Base-by-base conservation (phyloP, 257 asterid species). In the Eucommia ulmoides region DNA sequence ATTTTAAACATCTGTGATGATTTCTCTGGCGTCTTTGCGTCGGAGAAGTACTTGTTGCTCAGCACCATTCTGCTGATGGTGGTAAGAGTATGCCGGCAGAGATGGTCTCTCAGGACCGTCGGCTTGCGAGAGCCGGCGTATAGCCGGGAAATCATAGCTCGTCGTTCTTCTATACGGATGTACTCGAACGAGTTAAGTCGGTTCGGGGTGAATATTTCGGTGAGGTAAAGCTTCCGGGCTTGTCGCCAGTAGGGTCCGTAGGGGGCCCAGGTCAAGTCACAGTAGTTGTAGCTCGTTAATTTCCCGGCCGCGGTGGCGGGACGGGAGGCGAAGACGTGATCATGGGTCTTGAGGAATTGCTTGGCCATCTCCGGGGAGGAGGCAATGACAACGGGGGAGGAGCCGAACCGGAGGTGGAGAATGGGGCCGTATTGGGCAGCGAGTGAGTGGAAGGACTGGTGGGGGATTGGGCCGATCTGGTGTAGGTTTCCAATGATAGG, bases 1-100 rank as follows among this genome's bases (percentile, higher is more conserved):
- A 48, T 49, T 22, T 0, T 46, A 12, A 29, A 12, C 38, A 29
- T 12, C 38, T 5, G 12, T 29, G 38, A 7, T 49, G 4, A 9
- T 0, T 19, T 42, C 56, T 0, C 50, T 23, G 17, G 64, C 70
- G 11, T 0, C n/a, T 42, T 53, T 0, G 52, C 23, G 17, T 67
- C 70, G 11, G 41, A 15, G 1, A 53, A 65, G 44, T 55, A 71
- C 22, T 59, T 58, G 19, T 62, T 38, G 46, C 72, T 33, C 6
- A 68, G 9, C 7, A 71, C 55, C 71, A 71, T 71, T 50, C 73
- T 59, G 25, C 66, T 24, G 53, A 62, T 64, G 18, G 22, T 58
- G 1, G 68, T 57, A 0, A 67, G 56, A 24, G 63, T 58, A 6
- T 19, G 33, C 1, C 41, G 62, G 0, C 24, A 35, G 7, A 71